Evolutionary conservation across 2,329 filamentous ascomycete species (phyloP), one percentile per base, ranked within the genome.

Genomic region (Cladosporium sphaerospermum): DNA sequence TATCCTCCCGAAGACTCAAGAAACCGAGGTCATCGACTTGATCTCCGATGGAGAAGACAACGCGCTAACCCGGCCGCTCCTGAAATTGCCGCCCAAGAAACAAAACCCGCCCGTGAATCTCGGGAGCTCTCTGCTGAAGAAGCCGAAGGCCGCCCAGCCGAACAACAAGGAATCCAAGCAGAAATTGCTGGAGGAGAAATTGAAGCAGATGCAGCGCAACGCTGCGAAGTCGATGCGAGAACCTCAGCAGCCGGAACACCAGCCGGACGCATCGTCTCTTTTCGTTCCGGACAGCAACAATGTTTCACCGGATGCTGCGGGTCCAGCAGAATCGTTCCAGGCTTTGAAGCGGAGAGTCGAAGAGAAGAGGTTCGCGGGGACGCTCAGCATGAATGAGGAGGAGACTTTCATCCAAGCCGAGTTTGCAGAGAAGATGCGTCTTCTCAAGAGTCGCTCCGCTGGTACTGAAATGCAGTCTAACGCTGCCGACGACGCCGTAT

Each of bases 391-490:
- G 9, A 43, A 56, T 14, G 59, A 62, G 3, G 62, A 67, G 13
- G 57, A 64, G 28, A 53, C 56, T 2, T 65, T 56, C 46, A 53
- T 64, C 34, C 59, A 54, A 34, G 31, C 50, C 1, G 51, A 61
- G 19, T 53, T 53, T 10, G 54, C 52, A n/a, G 57, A 63, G 28
- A 41, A 55, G 14, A 52, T 48, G 10, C 34, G 60, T 4, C 23
- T 28, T 28, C 23, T 28, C 23, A 28, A 28, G 7, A 28, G 23
- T 28, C 23, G 23, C 53, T 55, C 2, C 33, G 58, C 2, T 61
- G 61, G 52, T 13, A 48, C 9, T 41, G 23, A 28, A 28, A 28
- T 28, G 23, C 5, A 28, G 7, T 18, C 16, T 18, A 28, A 5
- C 23, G 23, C 23, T 7, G 23, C 23, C 7, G 23, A 5, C 1